These are phyloP conservation scores for Cercospora sesami DNA, from an alignment of 2,329 filamentous ascomycete species.

Conservation along the genomic window DNA sequence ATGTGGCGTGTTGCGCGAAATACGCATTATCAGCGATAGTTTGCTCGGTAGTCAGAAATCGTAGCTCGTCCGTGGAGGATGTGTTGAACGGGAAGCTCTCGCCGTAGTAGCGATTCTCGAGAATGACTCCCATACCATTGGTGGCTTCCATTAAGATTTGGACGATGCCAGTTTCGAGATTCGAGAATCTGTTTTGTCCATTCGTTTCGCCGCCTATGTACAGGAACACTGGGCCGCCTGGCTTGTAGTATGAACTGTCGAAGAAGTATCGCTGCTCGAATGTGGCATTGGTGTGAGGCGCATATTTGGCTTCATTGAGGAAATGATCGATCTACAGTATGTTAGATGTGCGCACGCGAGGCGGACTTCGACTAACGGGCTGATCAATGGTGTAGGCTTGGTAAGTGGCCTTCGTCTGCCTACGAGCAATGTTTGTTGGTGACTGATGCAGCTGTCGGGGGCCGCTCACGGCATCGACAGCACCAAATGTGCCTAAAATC, in stretches of 20 bases:
- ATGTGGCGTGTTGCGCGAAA: constrained; percentile 51
- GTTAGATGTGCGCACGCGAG: not conserved
- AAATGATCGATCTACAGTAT: constrained; percentile 67
- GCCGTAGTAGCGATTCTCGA: constrained; percentile 56
- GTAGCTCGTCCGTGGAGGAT: constrained; percentile 52
- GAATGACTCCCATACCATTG: constrained; percentile 56
- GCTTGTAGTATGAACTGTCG: constrained; percentile 70
- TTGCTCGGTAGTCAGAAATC: constrained; percentile 54
- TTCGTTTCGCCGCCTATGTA: constrained; percentile 70
- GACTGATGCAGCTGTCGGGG: not conserved
- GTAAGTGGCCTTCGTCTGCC: not conserved
- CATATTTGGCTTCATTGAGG: constrained; percentile 73
- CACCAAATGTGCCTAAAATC: not conserved
- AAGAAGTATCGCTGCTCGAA: constrained; percentile 81
- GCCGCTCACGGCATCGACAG: not conserved
- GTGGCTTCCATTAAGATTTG: constrained; percentile 57
- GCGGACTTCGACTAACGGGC: constrained; percentile 4
- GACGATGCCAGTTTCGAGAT: constrained; percentile 69
- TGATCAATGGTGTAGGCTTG: constrained; percentile 14
- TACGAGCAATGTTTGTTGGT: not conserved
- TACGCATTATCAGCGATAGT: constrained; percentile 55
- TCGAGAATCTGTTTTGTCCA: constrained; percentile 62
- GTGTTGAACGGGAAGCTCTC: constrained; percentile 51
- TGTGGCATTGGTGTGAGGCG: constrained; percentile 67
- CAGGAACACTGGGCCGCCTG: constrained; percentile 77